phyloP scores from a whole-genome alignment of 106 monocot species.

The Allium cepa region DNA sequence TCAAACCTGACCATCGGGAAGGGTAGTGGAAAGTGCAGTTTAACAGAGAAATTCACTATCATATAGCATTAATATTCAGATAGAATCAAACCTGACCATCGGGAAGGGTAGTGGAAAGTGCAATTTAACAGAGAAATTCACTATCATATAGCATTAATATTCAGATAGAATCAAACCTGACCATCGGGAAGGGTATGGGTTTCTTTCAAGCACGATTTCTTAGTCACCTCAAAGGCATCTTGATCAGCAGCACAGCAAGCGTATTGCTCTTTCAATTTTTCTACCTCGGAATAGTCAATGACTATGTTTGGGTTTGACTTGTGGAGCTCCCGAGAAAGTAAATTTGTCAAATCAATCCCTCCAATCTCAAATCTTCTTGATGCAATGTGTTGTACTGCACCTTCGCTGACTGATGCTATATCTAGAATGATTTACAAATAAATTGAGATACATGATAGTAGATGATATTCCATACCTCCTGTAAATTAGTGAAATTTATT shows the following conservation, averaged over 20 bases:
- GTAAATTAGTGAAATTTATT: background rate
- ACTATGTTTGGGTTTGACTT: slow-evolving; percentile 68
- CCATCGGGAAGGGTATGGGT: slow-evolving; percentile 88
- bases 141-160: background rate
- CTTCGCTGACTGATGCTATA: slow-evolving; percentile 97
- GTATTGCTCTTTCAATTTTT: slow-evolving; percentile 80
- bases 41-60: no score
- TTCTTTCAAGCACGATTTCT: slow-evolving; percentile 48
- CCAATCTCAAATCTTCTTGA: slow-evolving; percentile 98
- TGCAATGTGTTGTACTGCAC: slow-evolving; percentile 97
- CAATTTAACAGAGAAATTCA: no score
- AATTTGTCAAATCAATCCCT: slow-evolving; percentile 87
- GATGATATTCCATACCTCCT: background rate
- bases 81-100: slow-evolving; percentile 70
- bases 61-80: background rate
- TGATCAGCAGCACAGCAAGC: slow-evolving; percentile 75
- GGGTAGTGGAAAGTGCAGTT: slow-evolving; percentile 20
- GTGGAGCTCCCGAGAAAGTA: slow-evolving; percentile 69
- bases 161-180: slow-evolving; percentile 40
- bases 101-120: slow-evolving; percentile 54
- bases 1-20: slow-evolving; percentile 91
- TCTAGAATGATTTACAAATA: slow-evolving; percentile 34
- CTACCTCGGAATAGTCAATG: slow-evolving; percentile 69
- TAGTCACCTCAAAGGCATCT: slow-evolving; percentile 41
- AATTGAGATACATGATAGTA: background rate